Base-by-base conservation (phyloP, 192 early-diverging fungal genomes). In the Backusella morwellensis region DNA sequence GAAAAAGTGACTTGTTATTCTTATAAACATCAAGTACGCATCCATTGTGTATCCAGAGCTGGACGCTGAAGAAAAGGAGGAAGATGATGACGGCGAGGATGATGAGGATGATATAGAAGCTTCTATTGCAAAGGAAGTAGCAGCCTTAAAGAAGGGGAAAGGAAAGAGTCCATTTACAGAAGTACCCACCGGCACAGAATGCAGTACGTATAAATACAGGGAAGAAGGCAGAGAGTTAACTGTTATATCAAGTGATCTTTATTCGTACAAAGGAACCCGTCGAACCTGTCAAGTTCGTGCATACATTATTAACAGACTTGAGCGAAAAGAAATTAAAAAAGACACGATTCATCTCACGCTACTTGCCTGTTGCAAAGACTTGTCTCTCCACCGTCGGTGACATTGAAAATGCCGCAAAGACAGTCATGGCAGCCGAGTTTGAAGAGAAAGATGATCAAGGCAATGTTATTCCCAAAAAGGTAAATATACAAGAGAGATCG, bases 61-160 rank as follows among this genome's bases (percentile, higher is more conserved):
- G 23, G 56, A 76, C 72, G 63, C 80, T 9, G 35, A 6, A 40
- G 74, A 42, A 23, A 35, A 52, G n/a, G 73, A 77, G 1, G 77
- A n/a, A n/a, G n/a, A n/a, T n/a, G n/a, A 66, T 11, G 70, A 66
- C 9, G 76, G 79, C 0, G 78, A 77, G 12, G 84, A 85, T 8
- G 85, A 83, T 0, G 83, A 83, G 4, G 83, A 82, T n/a, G 88
- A 88, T 63, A 76, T 90, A 9, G 89, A 88, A 70, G 83, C 78
- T 47, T 78, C 85, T 29, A 85, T 90, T 73, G 83, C 81, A 23
- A 88, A 85, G 70, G 88, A 90, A 79, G 70, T 90, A 4, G 85
- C 82, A 35, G 72, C 80, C 26, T 72, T 86, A 32, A 90, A 86
- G 56, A 84, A 85, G 73, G 68, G 78, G 19, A 84, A 83, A 34